Percentiles rank a stretch among this genome's conserved stretches.
Evolutionary conservation across 1,284 basidiomycete genomes (phyloP).

Genomic region (Malassezia globosa): DNA sequence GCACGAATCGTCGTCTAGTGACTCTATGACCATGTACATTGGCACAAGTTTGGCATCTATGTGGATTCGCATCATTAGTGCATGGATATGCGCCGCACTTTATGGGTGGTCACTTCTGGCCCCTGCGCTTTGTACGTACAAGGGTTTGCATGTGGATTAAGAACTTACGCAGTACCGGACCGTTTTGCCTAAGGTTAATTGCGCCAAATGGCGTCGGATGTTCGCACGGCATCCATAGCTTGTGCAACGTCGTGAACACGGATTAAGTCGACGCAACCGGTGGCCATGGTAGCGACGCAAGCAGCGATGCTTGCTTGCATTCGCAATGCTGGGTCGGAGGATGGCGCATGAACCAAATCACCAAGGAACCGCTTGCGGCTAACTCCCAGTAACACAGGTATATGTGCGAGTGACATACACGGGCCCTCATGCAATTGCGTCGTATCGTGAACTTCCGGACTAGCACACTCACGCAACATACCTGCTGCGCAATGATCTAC

Average conservation of each 20-base stretch:
- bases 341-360: constrained; percentile 34
- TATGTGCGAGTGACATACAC: constrained; percentile 15
- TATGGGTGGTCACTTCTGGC: constrained; percentile 22
- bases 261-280: constrained; percentile 59
- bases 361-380: constrained; percentile 42
- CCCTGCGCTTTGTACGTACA: too few relatives aligned
- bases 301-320: constrained; percentile 71
- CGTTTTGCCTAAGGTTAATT: constrained; percentile 9
- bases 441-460: not conserved
- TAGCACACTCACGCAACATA: not conserved
- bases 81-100: constrained; percentile 51
- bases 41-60: constrained; percentile 89
- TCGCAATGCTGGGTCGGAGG: constrained; percentile 51
- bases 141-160: too few relatives aligned
- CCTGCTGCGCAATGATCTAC: not conserved
- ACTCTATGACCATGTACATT: constrained; percentile 69
- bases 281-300: constrained; percentile 64
- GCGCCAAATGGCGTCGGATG: constrained; percentile 51
- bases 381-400: constrained; percentile 37
- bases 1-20: constrained; percentile 25
- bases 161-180: constrained; percentile 6
- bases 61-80: constrained; percentile 97
- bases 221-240: constrained; percentile 56
- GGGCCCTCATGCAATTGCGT: constrained; percentile 15
- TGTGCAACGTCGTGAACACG: constrained; percentile 72